These are phyloP conservation scores for Ploettnerulaceae sp. DNA, from an alignment of 2,329 filamentous ascomycete species.

Conservation along the genomic window DNA sequence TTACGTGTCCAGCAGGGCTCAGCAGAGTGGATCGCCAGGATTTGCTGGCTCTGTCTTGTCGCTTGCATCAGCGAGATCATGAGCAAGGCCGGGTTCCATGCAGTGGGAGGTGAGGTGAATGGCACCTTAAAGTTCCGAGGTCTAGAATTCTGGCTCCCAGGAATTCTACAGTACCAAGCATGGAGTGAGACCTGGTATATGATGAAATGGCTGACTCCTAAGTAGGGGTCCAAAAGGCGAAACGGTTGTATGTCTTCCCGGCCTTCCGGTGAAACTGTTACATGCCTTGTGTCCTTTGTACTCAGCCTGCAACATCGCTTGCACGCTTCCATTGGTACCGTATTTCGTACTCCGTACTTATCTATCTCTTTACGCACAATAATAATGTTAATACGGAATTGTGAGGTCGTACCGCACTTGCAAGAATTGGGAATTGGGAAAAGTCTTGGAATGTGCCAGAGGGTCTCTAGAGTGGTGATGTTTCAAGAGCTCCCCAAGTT, in stretches of 20 bases:
- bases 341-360: too few species aligned
- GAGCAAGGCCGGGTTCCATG: conserved; percentile 6
- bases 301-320: not conserved
- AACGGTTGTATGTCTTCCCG: not conserved
- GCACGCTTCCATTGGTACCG: too few species aligned
- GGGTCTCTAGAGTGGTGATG: not conserved
- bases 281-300: too few species aligned
- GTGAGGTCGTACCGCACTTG: not conserved
- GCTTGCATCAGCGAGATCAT: conserved; percentile 11
- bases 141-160: not conserved
- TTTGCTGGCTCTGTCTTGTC: conserved; percentile 9
- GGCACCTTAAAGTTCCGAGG: not conserved
- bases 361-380: too few species aligned
- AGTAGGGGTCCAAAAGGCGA: conserved; percentile 2
- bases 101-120: conserved; percentile 6
- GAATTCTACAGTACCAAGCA: not conserved
- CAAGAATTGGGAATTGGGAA: not conserved
- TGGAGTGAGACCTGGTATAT: conserved; percentile 8
- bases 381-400: too few species aligned
- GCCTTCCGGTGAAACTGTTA: conserved; percentile 1
- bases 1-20: conserved; percentile 12
- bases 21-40: conserved; percentile 7
- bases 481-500: conserved; percentile 5
- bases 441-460: not conserved
- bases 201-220: conserved; percentile 8